Conservation (phyloP, 257 asterid genomes). For the Paraleonurus japonicus region DNA sequence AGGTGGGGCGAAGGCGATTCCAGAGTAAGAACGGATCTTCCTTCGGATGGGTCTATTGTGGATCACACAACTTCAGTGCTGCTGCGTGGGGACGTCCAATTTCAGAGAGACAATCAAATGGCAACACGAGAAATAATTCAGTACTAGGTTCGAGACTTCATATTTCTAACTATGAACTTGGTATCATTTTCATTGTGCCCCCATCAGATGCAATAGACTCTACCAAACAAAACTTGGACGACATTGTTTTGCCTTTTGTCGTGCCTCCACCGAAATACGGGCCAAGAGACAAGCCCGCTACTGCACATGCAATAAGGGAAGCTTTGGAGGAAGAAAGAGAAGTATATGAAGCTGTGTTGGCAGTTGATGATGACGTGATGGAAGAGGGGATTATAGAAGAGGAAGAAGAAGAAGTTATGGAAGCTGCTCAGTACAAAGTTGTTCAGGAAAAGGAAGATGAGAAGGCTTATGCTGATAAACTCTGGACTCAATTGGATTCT, state of each 20-base stretch:
- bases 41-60: conserved; percentile 85
- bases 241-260: conserved; percentile 66
- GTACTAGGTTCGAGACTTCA: conserved; percentile 72
- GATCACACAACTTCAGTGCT: conserved; percentile 92
- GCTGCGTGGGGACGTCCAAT: conserved; percentile 95
- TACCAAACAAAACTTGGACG: conserved; percentile 53
- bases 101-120: conserved; percentile 35
- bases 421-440: conserved; percentile 23
- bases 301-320: conserved; percentile 72
- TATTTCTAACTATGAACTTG: conserved; percentile 77
- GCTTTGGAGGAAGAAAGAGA: conserved; percentile 46
- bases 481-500: conserved; percentile 72
- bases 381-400: conserved; percentile 51
- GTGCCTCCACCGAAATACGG: conserved; percentile 80
- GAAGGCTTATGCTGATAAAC: conserved; percentile 67
- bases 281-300: conserved; percentile 64
- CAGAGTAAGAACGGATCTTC: conserved; percentile 48
- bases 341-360: conserved; percentile 29
- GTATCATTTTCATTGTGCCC: conserved; percentile 65
- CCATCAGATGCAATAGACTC: conserved; percentile 40
- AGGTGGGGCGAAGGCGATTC: conserved; percentile 84
- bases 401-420: conserved; percentile 53
- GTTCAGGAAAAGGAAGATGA: conserved; percentile 75
- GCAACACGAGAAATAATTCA: conserved; percentile 31
- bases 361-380: conserved; percentile 26